Evolutionary conservation across 1,284 basidiomycete species (phyloP).

Genomic region (Amylostereum chailletii): DNA sequence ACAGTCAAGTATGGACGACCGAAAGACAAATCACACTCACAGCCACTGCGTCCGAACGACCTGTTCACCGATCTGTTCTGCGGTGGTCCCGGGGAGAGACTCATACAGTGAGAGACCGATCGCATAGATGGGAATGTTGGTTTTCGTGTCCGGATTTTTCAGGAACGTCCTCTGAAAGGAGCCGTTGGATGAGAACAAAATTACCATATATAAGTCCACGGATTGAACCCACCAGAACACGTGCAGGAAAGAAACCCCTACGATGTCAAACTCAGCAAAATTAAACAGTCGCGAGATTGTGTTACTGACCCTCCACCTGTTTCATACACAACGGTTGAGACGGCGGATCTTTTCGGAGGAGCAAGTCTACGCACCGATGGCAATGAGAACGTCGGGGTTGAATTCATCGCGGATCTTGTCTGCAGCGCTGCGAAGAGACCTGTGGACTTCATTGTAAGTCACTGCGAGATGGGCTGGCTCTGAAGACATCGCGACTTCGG

Average conservation of each 20-base stretch:
- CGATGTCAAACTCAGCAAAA: conserved; percentile 14
- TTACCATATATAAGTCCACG: neutral
- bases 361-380: conserved; percentile 50
- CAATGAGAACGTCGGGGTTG: conserved; percentile 72
- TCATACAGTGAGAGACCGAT: conserved; percentile 93
- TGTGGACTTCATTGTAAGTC: conserved; percentile 84
- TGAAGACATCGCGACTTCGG: conserved; percentile 22
- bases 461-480: conserved; percentile 54
- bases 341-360: neutral
- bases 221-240: conserved; percentile 60
- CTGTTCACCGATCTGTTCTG: conserved; percentile 74
- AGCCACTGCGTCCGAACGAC: conserved; percentile 90
- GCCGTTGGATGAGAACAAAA: neutral
- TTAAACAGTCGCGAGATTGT: conserved; percentile 9
- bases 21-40: conserved; percentile 36
- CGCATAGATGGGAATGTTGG: conserved; percentile 84
- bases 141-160: conserved; percentile 63
- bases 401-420: conserved; percentile 57
- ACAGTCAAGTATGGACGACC: neutral
- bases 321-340: conserved; percentile 1
- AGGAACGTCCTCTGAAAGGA: conserved; percentile 64
- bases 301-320: conserved; percentile 69
- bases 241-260: conserved; percentile 91
- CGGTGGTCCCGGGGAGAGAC: conserved; percentile 65
- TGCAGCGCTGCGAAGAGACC: conserved; percentile 58